Conservation (phyloP, 140 eudicot genomes). For the Stevia rebaudiana region DNA sequence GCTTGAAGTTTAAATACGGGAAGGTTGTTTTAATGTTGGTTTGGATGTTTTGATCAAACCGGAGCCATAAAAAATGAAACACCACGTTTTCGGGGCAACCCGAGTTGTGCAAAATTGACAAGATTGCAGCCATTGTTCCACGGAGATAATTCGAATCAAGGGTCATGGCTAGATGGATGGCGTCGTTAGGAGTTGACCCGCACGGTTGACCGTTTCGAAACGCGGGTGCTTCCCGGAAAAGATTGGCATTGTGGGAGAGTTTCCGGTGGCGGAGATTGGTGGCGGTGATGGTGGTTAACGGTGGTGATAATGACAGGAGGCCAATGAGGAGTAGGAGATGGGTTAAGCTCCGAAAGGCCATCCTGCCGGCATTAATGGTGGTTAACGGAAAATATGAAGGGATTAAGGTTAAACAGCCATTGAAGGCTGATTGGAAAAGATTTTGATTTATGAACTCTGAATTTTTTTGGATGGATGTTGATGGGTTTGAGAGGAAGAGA, state of each 20-base stretch:
- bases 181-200: constrained; percentile 21
- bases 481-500: constrained; percentile 48
- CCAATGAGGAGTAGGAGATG: constrained; percentile 42
- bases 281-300: constrained; percentile 18
- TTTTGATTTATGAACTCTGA: constrained; percentile 11
- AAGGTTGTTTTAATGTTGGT: constrained; percentile 54
- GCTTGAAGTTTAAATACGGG: constrained; percentile 61
- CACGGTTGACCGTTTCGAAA: constrained; percentile 58
- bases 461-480: constrained; percentile 25
- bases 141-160: constrained; percentile 72
- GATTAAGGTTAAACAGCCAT: constrained; percentile 45
- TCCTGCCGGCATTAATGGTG: constrained; percentile 49
- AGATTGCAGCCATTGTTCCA: constrained; percentile 79
- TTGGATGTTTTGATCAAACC: constrained; percentile 39
- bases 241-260: constrained; percentile 27
- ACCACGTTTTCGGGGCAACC: constrained; percentile 63
- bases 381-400: constrained; percentile 7
- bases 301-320: constrained; percentile 63
- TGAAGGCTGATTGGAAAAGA: constrained; percentile 41
- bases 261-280: constrained; percentile 15
- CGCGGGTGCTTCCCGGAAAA: constrained; percentile 80
- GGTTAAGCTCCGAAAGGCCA: constrained; percentile 58
- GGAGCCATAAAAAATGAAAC: constrained; percentile 59
- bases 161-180: constrained; percentile 74
- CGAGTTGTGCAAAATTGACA: constrained; percentile 66